Base-by-base conservation (phyloP, 2,329 filamentous ascomycete species). In the Ceratocystis ficicola region DNA sequence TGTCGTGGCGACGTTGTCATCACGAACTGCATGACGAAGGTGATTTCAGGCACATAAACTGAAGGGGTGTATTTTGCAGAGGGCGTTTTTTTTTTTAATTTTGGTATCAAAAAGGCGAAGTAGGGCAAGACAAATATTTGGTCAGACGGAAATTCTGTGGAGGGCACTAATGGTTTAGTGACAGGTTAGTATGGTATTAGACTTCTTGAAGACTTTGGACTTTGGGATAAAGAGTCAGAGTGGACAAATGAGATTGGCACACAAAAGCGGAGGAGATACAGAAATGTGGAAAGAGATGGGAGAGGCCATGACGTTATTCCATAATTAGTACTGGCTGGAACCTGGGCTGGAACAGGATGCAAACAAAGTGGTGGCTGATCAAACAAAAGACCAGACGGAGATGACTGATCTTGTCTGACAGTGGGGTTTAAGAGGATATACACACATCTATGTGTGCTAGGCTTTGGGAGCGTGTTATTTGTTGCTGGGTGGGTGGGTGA, bases 1-100 rank as follows among this genome's bases (percentile, higher is more conserved):
- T 55, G 62, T 50, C 44, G 65, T 46, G 62, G 55, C 52, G 62
- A 64, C 44, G 65, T 67, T 62, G 65, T 61, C 65, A 67, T 67
- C 41, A 62, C 22, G 36, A 32, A 64, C 44, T 67, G 61, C 62
- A 67, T 67, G 46, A 20, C 44, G 22, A 30, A 6, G 22, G 17
- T 12, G 7, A 30, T 57, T 12, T 32, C 22, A 30, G 25, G 52
- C 57, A 60, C 57, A 52, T 52, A 57, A 28, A 57, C 25, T 25
- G 50, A 55, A 15, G 22, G 55, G 55, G 25, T n/a, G 25, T 60
- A 5, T 32, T 60, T 60, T n/a, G 28, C 5, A 8, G 10, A 12
- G 25, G 32, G 22, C 17, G 28, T 60, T 41, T 32, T 30, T 32
- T 36, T 36, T 20, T 41, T 1, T 2, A 6, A 8, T 48, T 3